A percentile compares a stretch with the other conserved stretches of the same genome.
These are phyloP conservation scores for Trametes gibbosa DNA, from an alignment of 768 basidiomycete genomes.

Conservation along the genomic window DNA sequence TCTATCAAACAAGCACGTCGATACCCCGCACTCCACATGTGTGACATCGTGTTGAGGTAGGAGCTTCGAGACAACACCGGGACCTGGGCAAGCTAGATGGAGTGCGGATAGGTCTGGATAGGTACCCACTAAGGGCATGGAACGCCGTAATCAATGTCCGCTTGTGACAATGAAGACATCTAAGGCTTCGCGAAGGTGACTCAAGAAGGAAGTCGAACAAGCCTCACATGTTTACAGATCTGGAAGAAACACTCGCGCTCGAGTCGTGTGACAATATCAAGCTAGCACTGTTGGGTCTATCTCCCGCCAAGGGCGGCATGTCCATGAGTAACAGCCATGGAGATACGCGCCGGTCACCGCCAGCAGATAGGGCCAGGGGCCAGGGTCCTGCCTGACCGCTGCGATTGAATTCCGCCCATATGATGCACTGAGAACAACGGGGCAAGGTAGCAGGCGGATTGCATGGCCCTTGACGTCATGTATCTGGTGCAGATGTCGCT, in stretches of 20 bases:
- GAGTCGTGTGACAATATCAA: neutral
- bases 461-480: constrained; percentile 7
- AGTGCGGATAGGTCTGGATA: neutral
- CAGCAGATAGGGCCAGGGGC: neutral
- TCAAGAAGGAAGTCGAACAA: neutral
- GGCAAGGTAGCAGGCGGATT: neutral
- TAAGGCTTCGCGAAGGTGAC: constrained; percentile 5
- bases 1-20: constrained; percentile 3
- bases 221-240: neutral
- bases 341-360: neutral
- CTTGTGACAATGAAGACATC: neutral
- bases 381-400: neutral
- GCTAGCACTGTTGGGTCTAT: neutral
- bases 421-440: constrained; percentile 6
- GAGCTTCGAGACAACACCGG: neutral
- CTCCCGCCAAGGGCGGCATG: neutral
- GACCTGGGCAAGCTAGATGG: neutral
- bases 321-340: neutral
- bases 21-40: neutral
- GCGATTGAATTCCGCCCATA: neutral
- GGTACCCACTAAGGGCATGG: neutral
- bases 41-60: neutral
- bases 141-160: neutral
- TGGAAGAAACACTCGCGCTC: neutral
- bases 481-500: neutral